Base-by-base conservation (phyloP, 495 filamentous ascomycete genomes). In the Tuber aestivum region DNA sequence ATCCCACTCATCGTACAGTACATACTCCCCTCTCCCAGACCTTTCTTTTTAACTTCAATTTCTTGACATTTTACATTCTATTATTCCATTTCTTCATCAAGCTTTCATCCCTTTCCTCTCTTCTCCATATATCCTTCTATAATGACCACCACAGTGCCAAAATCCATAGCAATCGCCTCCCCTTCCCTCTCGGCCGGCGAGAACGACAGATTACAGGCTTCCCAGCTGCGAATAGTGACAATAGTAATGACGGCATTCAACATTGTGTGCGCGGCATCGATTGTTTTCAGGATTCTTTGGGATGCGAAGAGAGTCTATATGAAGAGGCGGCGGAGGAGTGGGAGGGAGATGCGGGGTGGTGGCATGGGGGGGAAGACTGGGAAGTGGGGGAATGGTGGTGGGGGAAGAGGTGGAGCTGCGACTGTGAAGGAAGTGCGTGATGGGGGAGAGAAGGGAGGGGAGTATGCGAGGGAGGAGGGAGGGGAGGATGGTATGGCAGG, bases 181-280 rank as follows among this genome's bases (percentile, higher is more conserved):
- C 8, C 56, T 65, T 16, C 9, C n/a, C 32, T 32, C 56, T 32
- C 9, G 6, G 27, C 32, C 27, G 56, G 56, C 56, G n/a, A 65
- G 56, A 32, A 65, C 56, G 27, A 65, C 56, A 65, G 56, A 5
- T 65, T 32, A 32, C 56, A 65, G n/a, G 61, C 32, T 72, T 68
- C 42, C 23, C 78, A 73, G 41, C 35, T 61, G 38, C 78, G 72
- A 61, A 42, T 79, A 44, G 42, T 79, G 23, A 79, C 61, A 38
- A 70, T 79, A 1, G 70, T 79, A 40, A 65, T 79, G 38, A 79
- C 78, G 32, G 45, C 38, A n/a, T 27, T 79, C 44, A 79, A 79
- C 35, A 79, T 79, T 70, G 12, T 79, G 71, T 72, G 76, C 65
- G 78, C 76, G n/a, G 72, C 38, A 41, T 45, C 16, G 35, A 79